Percentiles rank a stretch among this genome's conserved stretches.
Evolutionary conservation across 2,329 filamentous ascomycete genomes (phyloP).

Genomic region (Fusarium nurragi): DNA sequence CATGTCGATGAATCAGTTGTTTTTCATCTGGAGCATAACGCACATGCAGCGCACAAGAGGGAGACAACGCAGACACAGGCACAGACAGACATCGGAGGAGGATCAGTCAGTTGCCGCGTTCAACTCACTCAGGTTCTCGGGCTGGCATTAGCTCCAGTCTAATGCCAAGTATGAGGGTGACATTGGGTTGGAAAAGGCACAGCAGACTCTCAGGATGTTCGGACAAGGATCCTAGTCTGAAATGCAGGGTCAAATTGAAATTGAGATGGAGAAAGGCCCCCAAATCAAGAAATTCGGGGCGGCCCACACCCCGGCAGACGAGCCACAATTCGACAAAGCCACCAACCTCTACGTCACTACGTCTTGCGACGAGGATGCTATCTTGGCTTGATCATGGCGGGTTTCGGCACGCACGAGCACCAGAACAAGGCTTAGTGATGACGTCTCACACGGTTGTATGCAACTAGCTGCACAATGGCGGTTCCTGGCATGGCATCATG

Average conservation of each 20-base stretch:
- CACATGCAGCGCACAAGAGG: constrained; percentile 10
- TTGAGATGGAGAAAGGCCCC: constrained; percentile 9
- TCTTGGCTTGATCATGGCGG: constrained; percentile 31
- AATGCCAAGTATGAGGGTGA: constrained; percentile 36
- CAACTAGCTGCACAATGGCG: constrained; percentile 23
- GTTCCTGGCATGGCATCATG: constrained; percentile 22
- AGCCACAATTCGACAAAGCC: constrained; percentile 42
- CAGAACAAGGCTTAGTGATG: constrained; percentile 37
- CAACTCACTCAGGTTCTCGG: neutral
- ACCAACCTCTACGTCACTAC: constrained; percentile 40
- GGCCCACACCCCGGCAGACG: constrained; percentile 28
- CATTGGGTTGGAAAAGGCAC: constrained; percentile 16
- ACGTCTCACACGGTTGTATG: constrained; percentile 35
- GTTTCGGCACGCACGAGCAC: constrained; percentile 21
- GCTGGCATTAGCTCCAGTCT: constrained; percentile 10
- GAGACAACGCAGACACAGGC: neutral
- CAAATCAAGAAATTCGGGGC: constrained; percentile 39
- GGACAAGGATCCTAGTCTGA: constrained; percentile 22
- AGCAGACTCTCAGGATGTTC: constrained; percentile 1
- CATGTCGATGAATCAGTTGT: constrained; percentile 15
- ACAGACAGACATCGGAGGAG: neutral
- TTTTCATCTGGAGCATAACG: constrained; percentile 6
- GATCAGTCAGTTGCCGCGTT: constrained; percentile 12
- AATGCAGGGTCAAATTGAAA: constrained; percentile 19
- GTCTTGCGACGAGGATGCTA: constrained; percentile 30